Evolutionary conservation across 768 basidiomycete species (phyloP), one percentile per base, ranked within the genome.

Genomic region (Candolleomyces efflorescens): DNA sequence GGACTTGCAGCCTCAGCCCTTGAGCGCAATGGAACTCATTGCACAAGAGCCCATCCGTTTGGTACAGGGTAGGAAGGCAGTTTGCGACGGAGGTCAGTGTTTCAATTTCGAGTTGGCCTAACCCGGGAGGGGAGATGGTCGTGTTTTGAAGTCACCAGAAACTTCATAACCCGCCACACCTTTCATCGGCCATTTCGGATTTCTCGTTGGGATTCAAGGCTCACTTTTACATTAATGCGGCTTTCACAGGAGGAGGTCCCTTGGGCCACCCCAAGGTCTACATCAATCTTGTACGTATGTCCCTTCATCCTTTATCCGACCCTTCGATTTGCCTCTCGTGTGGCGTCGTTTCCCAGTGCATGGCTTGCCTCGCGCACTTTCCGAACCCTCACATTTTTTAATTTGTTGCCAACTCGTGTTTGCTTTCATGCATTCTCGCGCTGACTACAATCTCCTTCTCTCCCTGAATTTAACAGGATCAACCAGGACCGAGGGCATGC

Each of bases 211-310:
- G 26, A 49, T 26, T 7, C n/a, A 18, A 27, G 36, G 36, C 51
- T 52, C 23, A 52, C 18, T 32, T n/a, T 36, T n/a, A n/a, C n/a
- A n/a, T 36, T 56, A n/a, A 23, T 43, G 51, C 52, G 52, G 57
- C 13, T n/a, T 5, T 53, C 57, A 56, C 69, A 98, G 96, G 96
- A 73, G 88, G 86, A 69, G 97, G 96, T 11, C 84, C 97, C 44
- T 81, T 99, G 26, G 97, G 97, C 22, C 97, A 99, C 69, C 97
- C 97, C 5, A 95, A 94, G 78, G 86, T 98, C 59, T 98, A 83
- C 68, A 94, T 99, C 71, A 98, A 98, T 76, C 71, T 99, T 69
- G 94, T 94, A 64, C 59, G 90, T 75, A 41, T 43, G 44, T 44
- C 54, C 32, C 22, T 55, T 53, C 49, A 50, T 53, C 17, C 51